A percentile compares a stretch with the other conserved stretches of the same genome.
Conservation (phyloP, 2,329 filamentous ascomycete species). For the Davidsoniella australis region DNA sequence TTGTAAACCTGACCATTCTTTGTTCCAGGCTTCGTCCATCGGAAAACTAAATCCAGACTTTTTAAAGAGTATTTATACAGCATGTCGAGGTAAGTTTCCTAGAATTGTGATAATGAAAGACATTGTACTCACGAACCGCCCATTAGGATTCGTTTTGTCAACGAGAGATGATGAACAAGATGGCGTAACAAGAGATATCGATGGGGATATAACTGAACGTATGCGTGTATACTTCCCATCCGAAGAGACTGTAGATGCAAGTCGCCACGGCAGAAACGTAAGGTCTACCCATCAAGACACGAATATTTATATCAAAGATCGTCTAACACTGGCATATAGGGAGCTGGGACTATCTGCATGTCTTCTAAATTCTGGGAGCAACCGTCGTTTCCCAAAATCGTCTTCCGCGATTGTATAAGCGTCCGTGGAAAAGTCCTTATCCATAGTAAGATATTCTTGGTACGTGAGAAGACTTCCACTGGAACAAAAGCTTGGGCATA, state of each 20-base stretch:
- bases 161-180: conserved; percentile 22
- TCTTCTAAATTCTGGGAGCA: conserved; percentile 55
- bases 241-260: conserved; percentile 45
- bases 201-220: conserved; percentile 23
- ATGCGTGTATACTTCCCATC: conserved; percentile 74
- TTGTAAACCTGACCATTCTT: conserved; percentile 2
- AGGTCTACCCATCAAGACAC: conserved; percentile 17
- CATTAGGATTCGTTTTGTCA: neutral
- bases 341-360: conserved; percentile 71
- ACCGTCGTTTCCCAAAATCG: conserved; percentile 49
- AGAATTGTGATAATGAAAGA: neutral
- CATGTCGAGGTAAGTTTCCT: conserved; percentile 31
- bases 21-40: conserved; percentile 54
- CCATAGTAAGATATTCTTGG: conserved; percentile 65
- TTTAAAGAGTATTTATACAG: conserved; percentile 37
- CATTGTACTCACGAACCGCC: no score
- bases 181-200: conserved; percentile 2
- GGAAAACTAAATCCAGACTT: conserved; percentile 57
- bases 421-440: conserved; percentile 56
- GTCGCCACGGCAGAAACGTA: conserved; percentile 44
- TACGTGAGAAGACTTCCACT: conserved; percentile 19
- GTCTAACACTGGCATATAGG: conserved; percentile 26
- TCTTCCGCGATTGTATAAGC: conserved; percentile 63
- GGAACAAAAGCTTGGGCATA: conserved; percentile 52
- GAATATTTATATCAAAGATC: neutral